Evolutionary conservation across 257 asterid species (phyloP).

Genomic region (Euphrasia confusa): DNA sequence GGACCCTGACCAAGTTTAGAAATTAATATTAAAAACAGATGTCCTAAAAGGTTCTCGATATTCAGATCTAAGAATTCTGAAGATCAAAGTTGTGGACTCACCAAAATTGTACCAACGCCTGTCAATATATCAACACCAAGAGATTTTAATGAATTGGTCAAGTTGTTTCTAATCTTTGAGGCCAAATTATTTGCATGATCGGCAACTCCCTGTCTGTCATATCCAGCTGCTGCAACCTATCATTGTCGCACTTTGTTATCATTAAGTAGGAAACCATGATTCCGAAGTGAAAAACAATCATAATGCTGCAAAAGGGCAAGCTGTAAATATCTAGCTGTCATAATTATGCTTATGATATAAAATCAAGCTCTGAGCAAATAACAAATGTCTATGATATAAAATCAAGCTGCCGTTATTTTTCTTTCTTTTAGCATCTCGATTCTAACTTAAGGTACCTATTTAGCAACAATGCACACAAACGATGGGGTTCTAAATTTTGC

Average conservation of each 20-base stretch:
- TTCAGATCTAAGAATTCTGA: constrained; percentile 16
- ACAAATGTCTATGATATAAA: neutral
- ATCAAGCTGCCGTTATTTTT: neutral
- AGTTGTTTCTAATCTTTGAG: constrained; percentile 72
- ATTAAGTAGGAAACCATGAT: constrained; percentile 20
- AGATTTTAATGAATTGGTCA: constrained; percentile 87
- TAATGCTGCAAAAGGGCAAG: constrained; percentile 7
- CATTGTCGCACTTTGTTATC: constrained; percentile 25
- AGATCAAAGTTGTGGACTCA: constrained; percentile 30
- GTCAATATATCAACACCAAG: constrained; percentile 96
- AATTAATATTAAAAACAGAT: constrained; percentile 19
- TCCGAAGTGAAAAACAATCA: constrained; percentile 7
- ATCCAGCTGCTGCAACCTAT: constrained; percentile 88
- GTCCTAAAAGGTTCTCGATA: neutral
- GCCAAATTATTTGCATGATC: constrained; percentile 93
- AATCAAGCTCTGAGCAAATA: constrained; percentile 4
- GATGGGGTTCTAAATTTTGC: constrained; percentile 6
- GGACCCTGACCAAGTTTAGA: constrained; percentile 62
- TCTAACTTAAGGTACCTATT: neutral
- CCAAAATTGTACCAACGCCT: constrained; percentile 81
- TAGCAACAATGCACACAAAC: constrained; percentile 9
- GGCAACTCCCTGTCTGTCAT: constrained; percentile 88
- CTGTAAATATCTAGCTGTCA: neutral
- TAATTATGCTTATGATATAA: neutral
- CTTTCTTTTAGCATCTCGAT: constrained; percentile 5